Conservation (phyloP, 768 basidiomycete genomes). For the Fistulinella prunicolor region DNA sequence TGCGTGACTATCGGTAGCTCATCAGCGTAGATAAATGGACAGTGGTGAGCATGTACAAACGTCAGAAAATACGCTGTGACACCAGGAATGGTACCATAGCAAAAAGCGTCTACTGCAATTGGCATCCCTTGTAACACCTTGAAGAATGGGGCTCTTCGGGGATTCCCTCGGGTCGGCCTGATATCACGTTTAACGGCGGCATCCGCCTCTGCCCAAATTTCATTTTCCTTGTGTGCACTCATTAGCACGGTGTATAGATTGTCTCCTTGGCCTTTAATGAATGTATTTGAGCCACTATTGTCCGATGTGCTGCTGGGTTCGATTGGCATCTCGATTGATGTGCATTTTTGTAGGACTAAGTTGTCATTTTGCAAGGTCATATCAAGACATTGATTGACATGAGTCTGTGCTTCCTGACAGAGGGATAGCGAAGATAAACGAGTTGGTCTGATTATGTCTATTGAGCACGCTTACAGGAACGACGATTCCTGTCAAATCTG, state of each 20-base stretch:
- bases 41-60: constrained; percentile 38
- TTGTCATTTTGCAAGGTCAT: constrained; percentile 13
- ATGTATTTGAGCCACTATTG: not conserved
- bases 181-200: constrained; percentile 47
- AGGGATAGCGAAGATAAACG: constrained; percentile 5
- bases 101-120: constrained; percentile 96
- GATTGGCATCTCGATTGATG: not conserved
- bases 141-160: constrained; percentile 89
- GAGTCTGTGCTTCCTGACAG: constrained; percentile 45
- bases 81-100: constrained; percentile 87
- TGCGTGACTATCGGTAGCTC: constrained; percentile 62
- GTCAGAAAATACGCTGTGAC: constrained; percentile 91
- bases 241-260: constrained; percentile 81
- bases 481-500: constrained; percentile 6
- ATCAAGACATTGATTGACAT: constrained; percentile 60
- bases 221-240: constrained; percentile 78
- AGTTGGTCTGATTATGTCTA: constrained; percentile 6
- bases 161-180: constrained; percentile 45
- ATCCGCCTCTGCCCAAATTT: constrained; percentile 81
- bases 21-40: constrained; percentile 8
- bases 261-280: constrained; percentile 5
- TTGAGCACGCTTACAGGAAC: constrained; percentile 24
- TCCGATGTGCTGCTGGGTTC: not conserved
- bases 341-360: not conserved
- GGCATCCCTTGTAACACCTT: constrained; percentile 97